Evolutionary conservation across 2,329 filamentous ascomycete genomes (phyloP), one percentile per base, ranked within the genome.

Genomic region (Penicillium italicum): DNA sequence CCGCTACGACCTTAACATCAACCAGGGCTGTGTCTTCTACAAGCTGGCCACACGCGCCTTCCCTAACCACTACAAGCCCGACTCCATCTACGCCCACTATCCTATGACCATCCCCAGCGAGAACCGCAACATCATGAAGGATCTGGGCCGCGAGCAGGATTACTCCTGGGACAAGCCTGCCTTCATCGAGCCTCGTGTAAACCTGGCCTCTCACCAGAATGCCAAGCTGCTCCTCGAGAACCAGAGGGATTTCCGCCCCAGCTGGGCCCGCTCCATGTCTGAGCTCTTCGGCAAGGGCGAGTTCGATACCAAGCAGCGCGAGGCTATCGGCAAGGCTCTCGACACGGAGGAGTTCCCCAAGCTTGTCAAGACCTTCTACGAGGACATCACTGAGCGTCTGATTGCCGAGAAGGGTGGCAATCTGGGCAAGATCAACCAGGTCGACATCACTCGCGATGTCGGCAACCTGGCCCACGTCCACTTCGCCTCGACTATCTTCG

Each of bases 11-110:
- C 74, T 86, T 22, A 84, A 82, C 56, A 74, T 93, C 61, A 89
- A 94, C 72, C 86, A 94, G 68, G 90, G 91, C 44, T 91, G 88
- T 63, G 84, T 91, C 12, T 89, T 93, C 73, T 91, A 92, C 79
- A 95, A 94, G 77, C 80, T 95, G 34, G 87, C 92, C 69, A 78
- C 90, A 34, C 83, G 87, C 5, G 88, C 89, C 0, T 91, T 95
- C 78, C 91, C 90, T 0, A 81, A 88, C 61, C 87, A 91, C 74
- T 93, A 92, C 80, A 84, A 83, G 69, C 74, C 80, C 20, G 86
- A 94, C 75, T 91, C 88, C 0, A 85, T 92, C 52, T 95, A 93
- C 61, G 90, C 88, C 0, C 89, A 92, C 68, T 91, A 87, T 67
- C 89, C 86, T 42, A 81, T 86, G 66, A 85, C 83, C 3, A 85